Base-by-base conservation (phyloP, 177 flowering plant genomes). In the Telopea speciosissima region DNA sequence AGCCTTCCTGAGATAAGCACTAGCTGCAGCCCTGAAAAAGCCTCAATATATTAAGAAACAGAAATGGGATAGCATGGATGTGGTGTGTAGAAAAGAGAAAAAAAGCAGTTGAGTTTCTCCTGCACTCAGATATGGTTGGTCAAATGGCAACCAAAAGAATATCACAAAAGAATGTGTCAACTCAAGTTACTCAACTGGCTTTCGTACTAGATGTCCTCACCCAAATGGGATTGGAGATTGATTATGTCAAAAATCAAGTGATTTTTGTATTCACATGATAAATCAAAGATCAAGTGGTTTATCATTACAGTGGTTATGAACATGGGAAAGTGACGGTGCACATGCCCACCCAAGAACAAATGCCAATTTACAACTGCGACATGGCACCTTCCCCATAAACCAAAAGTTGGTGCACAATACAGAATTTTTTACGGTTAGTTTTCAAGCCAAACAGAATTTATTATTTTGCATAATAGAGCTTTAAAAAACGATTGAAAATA, bases 21-120 rank as follows among this genome's bases (percentile, higher is more conserved):
- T 89, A 25, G 97, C 99, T 31, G 81, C 91, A 69, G 59, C 82
- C 87, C 99, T 94, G 89, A 60, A 73, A 71, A 52, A 62, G 42
- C 1, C 14, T 70, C 42, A 24, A 66, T 16, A 63, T 25, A 45
- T 12, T 49, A 63, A 67, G 66, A 62, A 69, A 49, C 16, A 69
- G 24, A 36, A 31, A 40, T 19, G 58, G 24, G 21, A 68, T 42
- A 68, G 31, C 19, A 1, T 8, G 9, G 56, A 66, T 2, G 66
- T 54, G 22, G 9, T 25, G 64, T 11, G 64, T 5, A 21, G 23
- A 22, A 45, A 24, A 25, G 14, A 52, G 21, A 66, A 56, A 45
- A 8, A 25, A n/a, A 21, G 62, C 52, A 13, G 13, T 33, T 16
- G n/a, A 24, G 24, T 25, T 40, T 45, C 28, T 69, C 21, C n/a